Conservation (phyloP, 108 stramenopile genomes). For the Nitzschia palea region DNA sequence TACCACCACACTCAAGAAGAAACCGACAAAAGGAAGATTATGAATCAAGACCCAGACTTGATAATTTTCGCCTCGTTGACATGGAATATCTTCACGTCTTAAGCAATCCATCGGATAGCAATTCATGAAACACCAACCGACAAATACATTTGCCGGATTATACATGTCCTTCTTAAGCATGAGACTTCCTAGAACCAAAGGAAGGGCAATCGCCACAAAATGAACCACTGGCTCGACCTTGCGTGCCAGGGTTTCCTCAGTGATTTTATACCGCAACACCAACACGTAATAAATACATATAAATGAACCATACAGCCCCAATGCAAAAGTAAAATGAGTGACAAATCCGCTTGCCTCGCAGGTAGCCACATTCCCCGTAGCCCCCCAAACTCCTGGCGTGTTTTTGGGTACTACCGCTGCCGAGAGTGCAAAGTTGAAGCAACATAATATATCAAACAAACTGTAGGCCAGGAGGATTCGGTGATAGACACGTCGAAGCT, state of each 20-base stretch:
- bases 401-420: constrained; percentile 15
- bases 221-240: constrained; percentile 41
- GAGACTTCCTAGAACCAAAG: constrained; percentile 13
- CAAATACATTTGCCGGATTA: too few relatives aligned
- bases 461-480: constrained; percentile 32
- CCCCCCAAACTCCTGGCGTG: not conserved
- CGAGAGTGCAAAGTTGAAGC: not conserved
- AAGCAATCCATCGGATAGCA: too few relatives aligned
- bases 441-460: constrained; percentile 10
- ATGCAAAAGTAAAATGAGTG: constrained; percentile 2
- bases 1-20: too few relatives aligned
- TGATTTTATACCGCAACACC: constrained; percentile 38
- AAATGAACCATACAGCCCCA: constrained; percentile 16
- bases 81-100: too few relatives aligned
- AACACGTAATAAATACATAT: constrained; percentile 63
- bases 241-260: constrained; percentile 20
- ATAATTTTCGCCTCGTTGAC: too few relatives aligned
- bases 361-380: constrained; percentile 21
- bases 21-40: too few relatives aligned
- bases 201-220: constrained; percentile 21
- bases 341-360: constrained; percentile 25
- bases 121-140: too few relatives aligned
- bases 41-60: too few relatives aligned
- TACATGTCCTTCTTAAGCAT: too few relatives aligned
- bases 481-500: constrained; percentile 19